These are phyloP conservation scores for Marchantia polymorpha DNA, from an alignment of 225 moss, liverwort and hornwort genomes.

Conservation along the genomic window DNA sequence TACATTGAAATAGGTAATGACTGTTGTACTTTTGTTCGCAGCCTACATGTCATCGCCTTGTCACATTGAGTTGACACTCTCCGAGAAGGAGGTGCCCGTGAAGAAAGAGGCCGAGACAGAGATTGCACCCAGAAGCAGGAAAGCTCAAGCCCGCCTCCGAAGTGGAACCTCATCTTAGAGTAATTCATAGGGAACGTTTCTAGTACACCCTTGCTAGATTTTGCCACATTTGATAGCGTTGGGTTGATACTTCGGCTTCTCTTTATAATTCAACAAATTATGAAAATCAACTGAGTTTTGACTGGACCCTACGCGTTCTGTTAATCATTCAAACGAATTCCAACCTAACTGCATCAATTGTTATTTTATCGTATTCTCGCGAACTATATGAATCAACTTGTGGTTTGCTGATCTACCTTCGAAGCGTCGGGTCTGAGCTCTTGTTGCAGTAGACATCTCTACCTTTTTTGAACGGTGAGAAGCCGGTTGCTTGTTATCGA, in stretches of 20 bases:
- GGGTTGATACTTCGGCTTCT: slow-evolving; percentile 6
- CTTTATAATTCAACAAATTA: no score
- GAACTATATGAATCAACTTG: no score
- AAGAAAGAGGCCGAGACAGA: slow-evolving; percentile 58
- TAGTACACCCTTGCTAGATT: slow-evolving; percentile 11
- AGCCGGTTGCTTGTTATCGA: no score
- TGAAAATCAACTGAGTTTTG: no score
- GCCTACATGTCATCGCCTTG: slow-evolving; percentile 81
- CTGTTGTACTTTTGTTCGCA: slow-evolving; percentile 3
- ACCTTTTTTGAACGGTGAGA: no score
- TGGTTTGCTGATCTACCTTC: no score
- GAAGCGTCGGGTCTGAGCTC: no score
- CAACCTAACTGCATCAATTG: no score
- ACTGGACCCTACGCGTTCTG: no score
- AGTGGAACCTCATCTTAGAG: slow-evolving; percentile 44
- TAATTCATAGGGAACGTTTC: neutral
- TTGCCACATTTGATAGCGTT: slow-evolving; percentile 11
- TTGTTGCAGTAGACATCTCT: no score
- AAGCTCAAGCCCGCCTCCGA: slow-evolving; percentile 40
- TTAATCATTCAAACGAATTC: no score
- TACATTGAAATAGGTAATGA: neutral
- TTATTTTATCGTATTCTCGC: no score
- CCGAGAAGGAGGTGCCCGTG: slow-evolving; percentile 62
- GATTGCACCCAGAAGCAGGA: slow-evolving; percentile 36
- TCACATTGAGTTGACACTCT: slow-evolving; percentile 66